phyloP scores from a whole-genome alignment of 1,284 basidiomycete genomes.

The Moesziomyces antarcticus region DNA sequence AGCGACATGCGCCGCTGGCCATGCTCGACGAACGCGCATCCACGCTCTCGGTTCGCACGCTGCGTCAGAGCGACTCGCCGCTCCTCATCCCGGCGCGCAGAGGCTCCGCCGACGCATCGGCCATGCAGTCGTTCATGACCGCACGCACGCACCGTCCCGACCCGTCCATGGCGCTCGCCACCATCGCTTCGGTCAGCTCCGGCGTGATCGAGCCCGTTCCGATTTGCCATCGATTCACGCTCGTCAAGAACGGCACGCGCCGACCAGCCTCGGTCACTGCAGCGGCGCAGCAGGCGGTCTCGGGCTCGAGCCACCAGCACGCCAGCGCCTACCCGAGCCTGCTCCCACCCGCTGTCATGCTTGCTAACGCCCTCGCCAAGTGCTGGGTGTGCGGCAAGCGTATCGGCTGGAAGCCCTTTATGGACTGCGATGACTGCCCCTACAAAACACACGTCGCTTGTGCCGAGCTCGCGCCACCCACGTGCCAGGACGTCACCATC shows the following conservation, averaged over 20 bases:
- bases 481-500: conserved; percentile 57
- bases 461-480: conserved; percentile 56
- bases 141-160: conserved; percentile 50
- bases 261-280: conserved; percentile 45
- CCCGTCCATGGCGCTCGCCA: conserved; percentile 54
- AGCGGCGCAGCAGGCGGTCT: conserved; percentile 30
- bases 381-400: conserved; percentile 61
- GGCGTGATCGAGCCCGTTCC: conserved; percentile 29
- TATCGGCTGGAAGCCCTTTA: conserved; percentile 62
- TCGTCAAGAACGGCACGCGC: conserved; percentile 62
- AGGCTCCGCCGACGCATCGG: conserved; percentile 33
- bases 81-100: conserved; percentile 40
- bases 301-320: conserved; percentile 18
- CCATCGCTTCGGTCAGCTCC: conserved; percentile 50
- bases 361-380: conserved; percentile 61
- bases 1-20: conserved; percentile 40
- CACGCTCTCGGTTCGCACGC: conserved; percentile 43
- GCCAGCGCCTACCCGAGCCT: conserved; percentile 39
- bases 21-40: conserved; percentile 44
- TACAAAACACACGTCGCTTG: conserved; percentile 64
- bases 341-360: conserved; percentile 60
- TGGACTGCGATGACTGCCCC: conserved; percentile 65
- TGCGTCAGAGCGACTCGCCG: conserved; percentile 39
- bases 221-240: conserved; percentile 60
- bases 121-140: conserved; percentile 53